Evolutionary conservation across 2,329 filamentous ascomycete genomes (phyloP), one percentile per base, ranked within the genome.

Genomic region (Aspergillus pseudoviridinutans): DNA sequence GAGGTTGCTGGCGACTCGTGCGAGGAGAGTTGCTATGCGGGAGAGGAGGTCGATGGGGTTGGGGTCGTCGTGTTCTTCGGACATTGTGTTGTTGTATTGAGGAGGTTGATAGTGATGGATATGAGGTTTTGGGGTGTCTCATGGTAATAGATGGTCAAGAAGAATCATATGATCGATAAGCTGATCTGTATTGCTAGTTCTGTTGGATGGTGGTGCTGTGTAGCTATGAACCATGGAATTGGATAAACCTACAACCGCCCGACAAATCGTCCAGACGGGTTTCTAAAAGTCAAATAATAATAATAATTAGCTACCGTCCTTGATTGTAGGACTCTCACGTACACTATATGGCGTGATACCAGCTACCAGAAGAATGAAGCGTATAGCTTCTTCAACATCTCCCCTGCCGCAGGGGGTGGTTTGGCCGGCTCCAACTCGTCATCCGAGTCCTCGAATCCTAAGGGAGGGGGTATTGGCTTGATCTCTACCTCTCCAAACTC

Each of bases 1-100:
- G 2, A 61, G 53, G 17, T 63, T 63, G 22, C 25, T 55, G 42
- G 42, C 57, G 55, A 63, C 52, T 6, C 28, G 51, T 38, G 12
- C 14, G 25, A 55, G n/a, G 3, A 47, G 52, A 4, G 8, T 38
- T 17, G 28, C 51, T 3, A 55, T 8, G 22, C 22, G 41, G 9
- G 25, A 9, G 4, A 60, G 42, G 25, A 60, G 25, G n/a, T 52
- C 58, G 35, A 60, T 22, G 10, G 51, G 51, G 42, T 46, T 10
- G n/a, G 22, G 42, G n/a, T 46, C 22, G 22, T 4, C 12, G 42
- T 20, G 24, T 46, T 46, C n/a, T 22, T 58, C 2, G 32, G 32
- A 7, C 32, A 38, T 38, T 38, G 5, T 17, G 32, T 10, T 29
- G 32, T 3, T 38, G 32, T 7, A 17, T 38, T 38, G 32, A 38